Percentiles rank a stretch among this genome's conserved stretches.
These are phyloP conservation scores for Takashimella tepidaria DNA, from an alignment of 1,284 basidiomycete species.

Conservation along the genomic window DNA sequence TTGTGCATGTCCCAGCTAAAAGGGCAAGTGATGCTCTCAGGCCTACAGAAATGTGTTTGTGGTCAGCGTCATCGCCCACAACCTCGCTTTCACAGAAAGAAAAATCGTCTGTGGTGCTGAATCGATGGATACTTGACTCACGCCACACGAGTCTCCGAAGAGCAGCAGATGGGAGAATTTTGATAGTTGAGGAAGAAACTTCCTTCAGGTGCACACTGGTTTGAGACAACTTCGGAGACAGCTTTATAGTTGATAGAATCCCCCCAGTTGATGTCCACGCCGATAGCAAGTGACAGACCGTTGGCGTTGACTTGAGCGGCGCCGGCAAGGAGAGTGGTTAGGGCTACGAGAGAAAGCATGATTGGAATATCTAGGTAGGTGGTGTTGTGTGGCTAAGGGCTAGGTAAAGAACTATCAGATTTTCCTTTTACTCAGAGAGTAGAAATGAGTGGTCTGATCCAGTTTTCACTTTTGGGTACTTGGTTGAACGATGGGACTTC, in stretches of 20 bases:
- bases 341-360: neutral
- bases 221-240: neutral
- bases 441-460: too few species aligned
- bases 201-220: neutral
- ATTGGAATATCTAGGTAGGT: neutral
- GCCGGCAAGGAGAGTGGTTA: slow-evolving; percentile 15
- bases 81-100: neutral
- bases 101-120: neutral
- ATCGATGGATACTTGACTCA: neutral
- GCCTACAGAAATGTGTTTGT: neutral
- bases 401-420: too few species aligned
- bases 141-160: neutral
- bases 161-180: slow-evolving; percentile 1
- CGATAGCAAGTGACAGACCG: slow-evolving; percentile 8
- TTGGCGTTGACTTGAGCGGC: slow-evolving; percentile 13
- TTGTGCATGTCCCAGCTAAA: slow-evolving; percentile 1
- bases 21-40: neutral
- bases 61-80: neutral
- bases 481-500: too few species aligned
- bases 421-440: neutral
- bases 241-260: neutral
- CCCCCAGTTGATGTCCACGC: slow-evolving; percentile 17
- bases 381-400: neutral
- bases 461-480: too few species aligned
- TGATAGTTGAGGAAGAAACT: slow-evolving; percentile 5